Conservation (phyloP, 352 stramenopile genomes). For the Hyaloperonospora brassicae region DNA sequence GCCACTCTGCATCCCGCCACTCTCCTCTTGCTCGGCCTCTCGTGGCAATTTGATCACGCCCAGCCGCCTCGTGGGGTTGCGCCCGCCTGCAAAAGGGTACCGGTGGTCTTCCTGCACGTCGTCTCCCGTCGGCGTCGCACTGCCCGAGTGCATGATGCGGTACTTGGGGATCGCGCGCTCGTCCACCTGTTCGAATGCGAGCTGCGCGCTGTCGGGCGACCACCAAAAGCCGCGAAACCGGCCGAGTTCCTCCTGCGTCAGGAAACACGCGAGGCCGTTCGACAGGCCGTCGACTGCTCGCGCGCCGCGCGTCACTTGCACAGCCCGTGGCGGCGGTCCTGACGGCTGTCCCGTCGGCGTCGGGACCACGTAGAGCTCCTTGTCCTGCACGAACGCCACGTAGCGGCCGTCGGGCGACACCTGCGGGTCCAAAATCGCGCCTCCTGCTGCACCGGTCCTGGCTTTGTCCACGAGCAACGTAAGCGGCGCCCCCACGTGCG, state of each 20-base stretch:
- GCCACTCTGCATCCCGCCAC: too few species aligned
- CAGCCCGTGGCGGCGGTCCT: constrained; percentile 34
- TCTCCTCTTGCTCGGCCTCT: too few species aligned
- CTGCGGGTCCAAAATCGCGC: too few species aligned
- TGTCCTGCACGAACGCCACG: too few species aligned
- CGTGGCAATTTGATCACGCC: constrained; percentile 43
- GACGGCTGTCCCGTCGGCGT: too few species aligned
- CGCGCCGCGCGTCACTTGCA: constrained; percentile 74
- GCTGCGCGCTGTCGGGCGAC: constrained; percentile 73
- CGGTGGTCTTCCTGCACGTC: constrained; percentile 71
- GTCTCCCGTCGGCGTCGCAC: constrained; percentile 41
- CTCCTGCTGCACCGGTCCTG: constrained; percentile 52
- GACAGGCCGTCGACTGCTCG: constrained; percentile 60
- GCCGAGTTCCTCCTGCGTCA: constrained; percentile 96
- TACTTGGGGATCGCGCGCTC: constrained; percentile 91
- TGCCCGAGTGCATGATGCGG: constrained; percentile 92
- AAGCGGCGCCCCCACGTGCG: constrained; percentile 57
- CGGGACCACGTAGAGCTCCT: too few species aligned
- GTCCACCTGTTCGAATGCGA: constrained; percentile 91
- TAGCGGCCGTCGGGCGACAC: too few species aligned
- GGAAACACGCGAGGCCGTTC: constrained; percentile 94
- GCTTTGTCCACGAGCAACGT: constrained; percentile 85
- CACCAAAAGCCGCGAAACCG: constrained; percentile 96
- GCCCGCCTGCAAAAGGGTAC: constrained; percentile 90
- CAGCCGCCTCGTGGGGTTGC: constrained; percentile 86